phyloP scores from a whole-genome alignment of 306 rosid species.

The Astragalus membranaceus region DNA sequence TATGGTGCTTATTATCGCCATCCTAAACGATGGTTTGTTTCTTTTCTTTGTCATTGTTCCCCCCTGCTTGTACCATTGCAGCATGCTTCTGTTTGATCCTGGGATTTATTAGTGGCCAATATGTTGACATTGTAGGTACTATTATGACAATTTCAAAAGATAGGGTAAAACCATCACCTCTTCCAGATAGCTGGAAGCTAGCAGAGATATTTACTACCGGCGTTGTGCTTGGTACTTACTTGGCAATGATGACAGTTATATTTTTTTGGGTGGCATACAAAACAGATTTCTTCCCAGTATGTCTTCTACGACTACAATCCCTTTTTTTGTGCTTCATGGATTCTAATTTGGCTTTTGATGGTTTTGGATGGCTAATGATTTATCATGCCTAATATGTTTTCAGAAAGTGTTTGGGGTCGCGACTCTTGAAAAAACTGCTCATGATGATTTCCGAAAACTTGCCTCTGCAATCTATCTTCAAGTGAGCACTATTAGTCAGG shows the following conservation, averaged over 20 bases:
- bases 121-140: slow-evolving; percentile 53
- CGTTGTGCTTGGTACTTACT: slow-evolving; percentile 81
- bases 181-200: slow-evolving; percentile 99
- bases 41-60: slow-evolving; percentile 13
- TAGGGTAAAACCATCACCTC: slow-evolving; percentile 92
- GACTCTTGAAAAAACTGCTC: slow-evolving; percentile 77
- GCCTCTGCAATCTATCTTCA: slow-evolving; percentile 95
- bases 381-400: slow-evolving; percentile 20
- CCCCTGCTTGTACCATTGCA: not conserved
- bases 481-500: slow-evolving; percentile 99
- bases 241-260: slow-evolving; percentile 99
- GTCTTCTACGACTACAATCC: not conserved
- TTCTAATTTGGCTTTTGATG: not conserved
- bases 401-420: slow-evolving; percentile 78
- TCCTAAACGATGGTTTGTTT: slow-evolving; percentile 81
- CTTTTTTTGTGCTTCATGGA: not conserved
- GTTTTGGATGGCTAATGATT: not conserved
- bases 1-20: slow-evolving; percentile 96
- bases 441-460: slow-evolving; percentile 76
- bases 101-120: not conserved
- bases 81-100: not conserved
- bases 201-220: slow-evolving; percentile 94
- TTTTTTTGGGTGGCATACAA: slow-evolving; percentile 97
- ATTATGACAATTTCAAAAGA: slow-evolving; percentile 98
- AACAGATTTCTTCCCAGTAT: slow-evolving; percentile 89